Conservation (phyloP, 2,329 filamentous ascomycete genomes). For the Xylaria sp. region DNA sequence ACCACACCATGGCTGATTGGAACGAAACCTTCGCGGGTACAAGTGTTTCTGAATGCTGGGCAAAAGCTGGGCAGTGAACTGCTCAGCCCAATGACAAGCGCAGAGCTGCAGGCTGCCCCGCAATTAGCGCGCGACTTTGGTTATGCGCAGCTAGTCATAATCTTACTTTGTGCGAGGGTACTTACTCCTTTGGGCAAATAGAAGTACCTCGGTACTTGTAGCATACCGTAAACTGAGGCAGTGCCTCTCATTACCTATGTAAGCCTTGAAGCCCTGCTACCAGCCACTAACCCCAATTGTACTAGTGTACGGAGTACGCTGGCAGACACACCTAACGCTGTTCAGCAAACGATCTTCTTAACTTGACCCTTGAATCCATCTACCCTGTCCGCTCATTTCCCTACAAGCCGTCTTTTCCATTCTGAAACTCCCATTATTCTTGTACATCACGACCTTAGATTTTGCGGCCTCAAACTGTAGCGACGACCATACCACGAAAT, state of each 20-base stretch:
- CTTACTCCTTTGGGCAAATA: not conserved
- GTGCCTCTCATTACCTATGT: not conserved
- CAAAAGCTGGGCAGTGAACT: slow-evolving; percentile 6
- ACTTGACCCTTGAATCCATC: slow-evolving; percentile 11
- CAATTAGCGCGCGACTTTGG: slow-evolving; percentile 4
- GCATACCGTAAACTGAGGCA: not conserved
- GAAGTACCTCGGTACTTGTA: too few species aligned
- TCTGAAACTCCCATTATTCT: slow-evolving; percentile 15
- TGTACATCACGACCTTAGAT: too few species aligned
- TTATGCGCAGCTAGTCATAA: not conserved
- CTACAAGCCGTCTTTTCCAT: slow-evolving; percentile 13
- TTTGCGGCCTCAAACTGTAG: not conserved
- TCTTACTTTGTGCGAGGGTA: not conserved
- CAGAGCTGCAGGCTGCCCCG: slow-evolving; percentile 16
- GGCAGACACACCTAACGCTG: slow-evolving; percentile 14
- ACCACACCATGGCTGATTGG: slow-evolving; percentile 23
- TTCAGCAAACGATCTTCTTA: slow-evolving; percentile 2
- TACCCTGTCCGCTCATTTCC: slow-evolving; percentile 30
- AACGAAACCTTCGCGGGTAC: too few species aligned
- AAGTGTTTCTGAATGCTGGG: not conserved
- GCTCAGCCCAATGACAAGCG: slow-evolving; percentile 13
- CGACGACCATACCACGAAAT: slow-evolving; percentile 5
- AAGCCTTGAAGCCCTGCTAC: not conserved
- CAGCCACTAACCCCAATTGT: not conserved
- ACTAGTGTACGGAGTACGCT: too few species aligned